Conservation (phyloP, 129 eudicot species). For the Flaveria robusta region DNA sequence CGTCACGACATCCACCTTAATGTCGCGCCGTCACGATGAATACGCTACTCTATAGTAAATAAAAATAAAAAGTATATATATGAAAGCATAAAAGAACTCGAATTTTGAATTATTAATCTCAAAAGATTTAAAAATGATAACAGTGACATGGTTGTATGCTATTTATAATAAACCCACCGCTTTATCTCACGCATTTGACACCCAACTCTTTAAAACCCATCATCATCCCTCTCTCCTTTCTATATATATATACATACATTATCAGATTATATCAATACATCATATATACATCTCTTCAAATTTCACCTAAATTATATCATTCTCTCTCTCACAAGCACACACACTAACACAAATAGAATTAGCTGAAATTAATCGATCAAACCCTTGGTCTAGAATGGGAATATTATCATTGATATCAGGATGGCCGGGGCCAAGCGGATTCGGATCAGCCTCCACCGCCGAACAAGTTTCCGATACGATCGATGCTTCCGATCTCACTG, state of each 20-base stretch:
- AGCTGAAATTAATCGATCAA: background rate
- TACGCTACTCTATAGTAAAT: too few relatives aligned
- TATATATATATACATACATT: background rate
- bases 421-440: conserved; percentile 69
- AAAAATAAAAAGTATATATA: too few relatives aligned
- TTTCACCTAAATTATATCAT: too few relatives aligned
- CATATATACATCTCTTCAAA: background rate
- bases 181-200: conserved; percentile 36
- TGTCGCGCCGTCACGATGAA: too few relatives aligned
- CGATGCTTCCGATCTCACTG: conserved; percentile 65
- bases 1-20: too few relatives aligned
- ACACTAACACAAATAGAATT: conserved; percentile 1
- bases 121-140: background rate
- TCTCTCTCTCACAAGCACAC: background rate
- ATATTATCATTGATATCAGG: conserved; percentile 67
- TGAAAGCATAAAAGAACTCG: background rate
- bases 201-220: conserved; percentile 19
- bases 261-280: background rate
- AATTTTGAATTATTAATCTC: background rate
- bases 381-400: conserved; percentile 24
- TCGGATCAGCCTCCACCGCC: conserved; percentile 89
- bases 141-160: conserved; percentile 27
- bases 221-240: background rate
- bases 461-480: conserved; percentile 65
- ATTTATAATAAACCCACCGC: conserved; percentile 26